Conservation (phyloP, 2,329 filamentous ascomycete genomes). For the Intubia oerlemansii region DNA sequence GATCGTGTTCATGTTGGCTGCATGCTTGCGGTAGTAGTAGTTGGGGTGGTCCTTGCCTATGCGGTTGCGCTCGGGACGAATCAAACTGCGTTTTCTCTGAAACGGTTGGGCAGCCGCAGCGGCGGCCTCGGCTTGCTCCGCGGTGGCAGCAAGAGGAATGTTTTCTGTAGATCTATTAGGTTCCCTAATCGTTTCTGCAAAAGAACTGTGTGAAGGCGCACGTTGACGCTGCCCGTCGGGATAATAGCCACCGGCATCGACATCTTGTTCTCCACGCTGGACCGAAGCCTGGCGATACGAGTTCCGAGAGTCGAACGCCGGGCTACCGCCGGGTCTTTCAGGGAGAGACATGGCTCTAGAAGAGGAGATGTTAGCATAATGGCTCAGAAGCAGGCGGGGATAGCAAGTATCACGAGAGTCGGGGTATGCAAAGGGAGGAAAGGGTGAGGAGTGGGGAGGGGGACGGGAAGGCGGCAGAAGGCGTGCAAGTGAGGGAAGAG, state of each 20-base stretch:
- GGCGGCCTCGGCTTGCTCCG: conserved; percentile 10
- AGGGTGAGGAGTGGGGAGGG: no score
- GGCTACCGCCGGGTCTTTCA: conserved; percentile 40
- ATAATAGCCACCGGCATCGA: conserved; percentile 40
- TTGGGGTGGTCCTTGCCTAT: conserved; percentile 80
- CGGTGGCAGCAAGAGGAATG: conserved; percentile 30
- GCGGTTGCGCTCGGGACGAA: conserved; percentile 70
- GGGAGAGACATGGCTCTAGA: conserved; percentile 36
- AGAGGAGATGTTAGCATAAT: neutral
- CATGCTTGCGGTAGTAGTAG: conserved; percentile 89
- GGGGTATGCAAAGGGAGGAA: no score
- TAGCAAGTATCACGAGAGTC: no score
- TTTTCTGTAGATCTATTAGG: conserved; percentile 34
- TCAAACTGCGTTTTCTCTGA: conserved; percentile 63
- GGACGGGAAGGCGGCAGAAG: no score
- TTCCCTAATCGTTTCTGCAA: conserved; percentile 32
- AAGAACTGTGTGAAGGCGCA: conserved; percentile 34
- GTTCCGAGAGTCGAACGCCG: conserved; percentile 37
- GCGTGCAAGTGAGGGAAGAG: neutral
- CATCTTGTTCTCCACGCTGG: conserved; percentile 52
- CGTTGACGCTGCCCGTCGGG: conserved; percentile 26
- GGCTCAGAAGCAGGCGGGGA: no score
- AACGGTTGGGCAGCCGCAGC: conserved; percentile 17
- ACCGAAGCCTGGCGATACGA: conserved; percentile 48
- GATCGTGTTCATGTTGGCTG: conserved; percentile 73